Evolutionary conservation across 2,329 filamentous ascomycete species (phyloP).

Genomic region (Clarireedia sp.): DNA sequence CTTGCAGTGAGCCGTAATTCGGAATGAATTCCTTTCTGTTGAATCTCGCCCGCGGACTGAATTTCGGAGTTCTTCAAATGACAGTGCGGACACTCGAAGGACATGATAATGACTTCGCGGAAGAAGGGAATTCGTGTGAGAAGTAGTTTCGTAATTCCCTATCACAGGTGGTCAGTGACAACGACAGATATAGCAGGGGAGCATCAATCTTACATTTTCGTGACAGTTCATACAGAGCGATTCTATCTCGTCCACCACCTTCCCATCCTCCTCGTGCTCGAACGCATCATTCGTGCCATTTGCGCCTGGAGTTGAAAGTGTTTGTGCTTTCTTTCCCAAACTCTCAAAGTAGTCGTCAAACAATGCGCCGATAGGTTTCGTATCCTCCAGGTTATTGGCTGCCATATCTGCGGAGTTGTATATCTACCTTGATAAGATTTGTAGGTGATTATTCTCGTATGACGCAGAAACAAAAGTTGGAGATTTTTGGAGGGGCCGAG

Average conservation of each 20-base stretch:
- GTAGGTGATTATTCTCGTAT: neutral
- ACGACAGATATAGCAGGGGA: neutral
- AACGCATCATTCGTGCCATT: slow-evolving; percentile 20
- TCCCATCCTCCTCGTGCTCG: slow-evolving; percentile 39
- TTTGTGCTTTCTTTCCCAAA: slow-evolving; percentile 53
- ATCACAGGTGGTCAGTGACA: neutral
- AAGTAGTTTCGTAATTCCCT: slow-evolving; percentile 80
- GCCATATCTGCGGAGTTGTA: slow-evolving; percentile 34
- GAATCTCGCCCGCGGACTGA: slow-evolving; percentile 84
- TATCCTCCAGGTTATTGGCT: slow-evolving; percentile 33
- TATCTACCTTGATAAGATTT: neutral
- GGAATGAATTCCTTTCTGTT: slow-evolving; percentile 79
- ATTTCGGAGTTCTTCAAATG: slow-evolving; percentile 87
- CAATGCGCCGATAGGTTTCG: slow-evolving; percentile 33
- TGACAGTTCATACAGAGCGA: slow-evolving; percentile 83
- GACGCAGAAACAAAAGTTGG: slow-evolving; percentile 10
- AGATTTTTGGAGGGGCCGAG: slow-evolving; percentile 14
- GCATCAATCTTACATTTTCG: slow-evolving; percentile 51
- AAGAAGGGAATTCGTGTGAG: slow-evolving; percentile 94
- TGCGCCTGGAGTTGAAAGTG: slow-evolving; percentile 34
- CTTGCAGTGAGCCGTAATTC: slow-evolving; percentile 67
- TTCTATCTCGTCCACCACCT: slow-evolving; percentile 61
- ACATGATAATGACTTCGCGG: slow-evolving; percentile 95
- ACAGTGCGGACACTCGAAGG: slow-evolving; percentile 88
- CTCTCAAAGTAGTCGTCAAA: slow-evolving; percentile 53